Evolutionary conservation across 805 yeast genomes (phyloP), one percentile per base, ranked within the genome.

Genomic region (Lipomyces starkeyi): DNA sequence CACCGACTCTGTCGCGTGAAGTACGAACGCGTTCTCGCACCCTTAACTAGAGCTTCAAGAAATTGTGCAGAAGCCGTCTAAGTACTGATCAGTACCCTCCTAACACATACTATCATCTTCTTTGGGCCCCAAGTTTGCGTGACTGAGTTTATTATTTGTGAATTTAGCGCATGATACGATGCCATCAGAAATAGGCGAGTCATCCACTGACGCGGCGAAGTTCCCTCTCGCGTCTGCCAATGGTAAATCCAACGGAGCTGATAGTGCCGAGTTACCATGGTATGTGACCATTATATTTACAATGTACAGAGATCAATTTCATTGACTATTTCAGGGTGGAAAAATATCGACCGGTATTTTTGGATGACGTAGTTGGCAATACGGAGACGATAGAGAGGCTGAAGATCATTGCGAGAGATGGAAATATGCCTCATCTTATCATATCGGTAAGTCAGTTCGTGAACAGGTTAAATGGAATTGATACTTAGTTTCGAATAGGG

Each of bases 371-470:
- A 32, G 98, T 94, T 11, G 99, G 99, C 9, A 95, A 95, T 74
- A 88, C 85, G 65, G 98, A 93, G 69, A 94, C 98, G 2, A 85
- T 95, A 3, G 92, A 89, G 69, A 84, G 98, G 52, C 83, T 95
- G 64, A 86, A 89, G 74, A 86, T 91, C 68, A 93, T 95, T 62
- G 97, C 96, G 4, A 80, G 85, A 59, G 97, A 93, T 75, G 99
- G 99, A 40, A 95, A 95, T 79, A 90, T 95, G 91, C 98, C 99
- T 1, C 97, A 95, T 79, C 83, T 95, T 85, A 93, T 95, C 74
- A 90, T 95, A 58, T 89, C 95, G n/a, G 83, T 72, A 56, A 32
- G 64, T 17, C 1, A n/a, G 13, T 14, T 14, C 49, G 20, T 6
- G 20, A 17, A 7, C 49, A 43, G 49, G 52, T 14, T 13, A 9